Evolutionary conservation across 352 stramenopile species (phyloP).

Genomic region (Paralagenidium karlingii): DNA sequence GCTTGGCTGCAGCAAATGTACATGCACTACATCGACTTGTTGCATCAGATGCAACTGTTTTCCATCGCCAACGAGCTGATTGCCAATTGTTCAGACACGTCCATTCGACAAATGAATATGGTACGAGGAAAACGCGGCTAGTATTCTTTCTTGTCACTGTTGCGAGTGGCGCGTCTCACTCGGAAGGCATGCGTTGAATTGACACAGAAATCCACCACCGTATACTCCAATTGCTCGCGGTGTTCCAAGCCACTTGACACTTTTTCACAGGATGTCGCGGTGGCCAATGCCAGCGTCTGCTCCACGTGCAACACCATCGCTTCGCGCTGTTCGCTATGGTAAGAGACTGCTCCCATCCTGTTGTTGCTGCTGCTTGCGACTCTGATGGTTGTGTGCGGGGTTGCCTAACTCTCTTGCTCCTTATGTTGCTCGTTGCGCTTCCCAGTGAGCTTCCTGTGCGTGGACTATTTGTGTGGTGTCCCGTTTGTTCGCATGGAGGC

Average conservation of each 20-base stretch:
- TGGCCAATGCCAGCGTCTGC: too few relatives aligned
- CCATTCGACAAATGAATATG: conserved; percentile 87
- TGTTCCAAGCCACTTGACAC: conserved; percentile 64
- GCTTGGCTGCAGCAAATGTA: conserved; percentile 83
- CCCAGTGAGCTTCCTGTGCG: conserved; percentile 71
- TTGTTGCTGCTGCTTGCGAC: too few relatives aligned
- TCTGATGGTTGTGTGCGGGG: conserved; percentile 1
- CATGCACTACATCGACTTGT: conserved; percentile 85
- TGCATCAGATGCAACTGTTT: conserved; percentile 82
- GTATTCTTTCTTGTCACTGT: not conserved
- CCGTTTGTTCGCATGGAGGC: conserved; percentile 83
- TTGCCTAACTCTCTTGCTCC: conserved; percentile 2
- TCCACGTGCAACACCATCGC: conserved; percentile 60
- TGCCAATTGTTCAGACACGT: conserved; percentile 62
- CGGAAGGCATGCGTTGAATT: conserved; percentile 7
- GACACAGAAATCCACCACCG: conserved; percentile 71
- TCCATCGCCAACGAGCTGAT: conserved; percentile 81
- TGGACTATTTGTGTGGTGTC: conserved; percentile 85
- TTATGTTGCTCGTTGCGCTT: not conserved
- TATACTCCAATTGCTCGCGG: conserved; percentile 75
- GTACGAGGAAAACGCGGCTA: conserved; percentile 15
- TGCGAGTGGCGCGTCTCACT: too few relatives aligned
- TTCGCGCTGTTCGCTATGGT: conserved; percentile 81
- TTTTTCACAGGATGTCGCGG: too few relatives aligned
- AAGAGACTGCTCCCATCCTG: conserved; percentile 2